Evolutionary conservation across 345 rosid species (phyloP), one percentile per base, ranked within the genome.

Genomic region (Xanthoceras sorbifolium): DNA sequence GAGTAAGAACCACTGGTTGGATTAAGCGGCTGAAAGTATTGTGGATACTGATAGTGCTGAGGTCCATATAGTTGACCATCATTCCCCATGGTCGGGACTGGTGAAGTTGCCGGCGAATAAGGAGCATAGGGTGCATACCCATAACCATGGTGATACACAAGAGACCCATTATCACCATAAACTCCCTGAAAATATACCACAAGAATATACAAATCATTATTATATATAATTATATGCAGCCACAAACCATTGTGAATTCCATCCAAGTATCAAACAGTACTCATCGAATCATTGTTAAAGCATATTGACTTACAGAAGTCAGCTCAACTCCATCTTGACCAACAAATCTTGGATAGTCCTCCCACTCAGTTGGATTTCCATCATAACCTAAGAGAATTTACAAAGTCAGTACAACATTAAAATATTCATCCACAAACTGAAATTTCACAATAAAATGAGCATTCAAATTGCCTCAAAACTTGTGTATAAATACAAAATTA

Each of bases 21-120:
- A 44, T 86, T 80, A 78, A 84, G 68, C 0, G 97, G 94, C 77
- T 86, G 94, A 75, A 90, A 91, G 79, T 80, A 93, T 67, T 82
- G 78, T 63, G 98, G 98, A 84, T 94, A 94, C 84, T 94, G 97
- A 74, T 94, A 94, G 70, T 94, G 95, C 83, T 93, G 98, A 69
- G 91, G 91, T 38, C 90, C 98, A 84, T 91, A 93, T 18, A 91
- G 64, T 78, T 91, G 98, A 69, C 88, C 91, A 75, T 93, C 98
- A 74, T 87, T 91, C 31, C 94, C 97, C 85, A 90, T 28, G 61
- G 90, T 82, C 34, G 98, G 98, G 76, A 86, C 95, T 1, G 95
- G 94, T 8, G 97, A 87, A 71, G 84, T 79, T 44, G 97, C 94
- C 0, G 97, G 97, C n/a, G 98, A 93, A 80, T 92, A 94, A 34